Percentiles rank a stretch among this genome's conserved stretches.
Evolutionary conservation across 108 stramenopile genomes (phyloP).

Genomic region (Schizochytrium sp.): DNA sequence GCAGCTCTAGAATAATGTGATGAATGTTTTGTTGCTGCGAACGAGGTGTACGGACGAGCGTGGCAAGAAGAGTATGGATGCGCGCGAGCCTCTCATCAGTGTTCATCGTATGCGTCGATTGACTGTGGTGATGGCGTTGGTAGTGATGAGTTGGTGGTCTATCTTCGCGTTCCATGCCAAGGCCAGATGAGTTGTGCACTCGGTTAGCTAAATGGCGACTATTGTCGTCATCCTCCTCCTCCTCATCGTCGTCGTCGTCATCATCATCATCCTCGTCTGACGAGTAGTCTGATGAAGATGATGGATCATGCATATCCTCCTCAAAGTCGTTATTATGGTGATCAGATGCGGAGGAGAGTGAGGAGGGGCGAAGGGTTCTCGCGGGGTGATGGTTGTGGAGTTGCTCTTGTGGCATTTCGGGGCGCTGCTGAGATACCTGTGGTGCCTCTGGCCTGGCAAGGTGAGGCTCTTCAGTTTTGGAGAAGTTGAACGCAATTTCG

Average conservation of each 20-base stretch:
- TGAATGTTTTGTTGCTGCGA: slow-evolving; percentile 35
- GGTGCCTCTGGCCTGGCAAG: slow-evolving; percentile 8
- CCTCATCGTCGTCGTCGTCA: slow-evolving; percentile 22
- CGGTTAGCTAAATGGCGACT: too few species aligned
- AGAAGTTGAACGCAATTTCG: slow-evolving; percentile 54
- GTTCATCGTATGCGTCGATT: too few species aligned
- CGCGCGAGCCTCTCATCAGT: not conserved
- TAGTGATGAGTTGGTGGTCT: too few species aligned
- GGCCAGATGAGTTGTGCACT: too few species aligned
- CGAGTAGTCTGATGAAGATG: not conserved
- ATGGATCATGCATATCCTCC: not conserved
- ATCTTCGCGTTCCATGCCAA: too few species aligned
- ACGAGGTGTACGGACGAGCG: slow-evolving; percentile 33
- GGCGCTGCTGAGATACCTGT: not conserved
- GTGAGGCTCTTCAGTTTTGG: slow-evolving; percentile 19
- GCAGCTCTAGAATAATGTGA: not conserved
- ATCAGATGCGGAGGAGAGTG: too few species aligned
- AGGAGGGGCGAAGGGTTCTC: too few species aligned
- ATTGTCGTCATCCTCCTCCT: too few species aligned
- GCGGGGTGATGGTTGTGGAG: not conserved
- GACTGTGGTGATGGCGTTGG: too few species aligned
- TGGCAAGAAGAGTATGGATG: not conserved
- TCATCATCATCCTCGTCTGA: slow-evolving; percentile 26
- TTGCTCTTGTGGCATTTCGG: slow-evolving; percentile 39
- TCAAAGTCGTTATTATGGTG: not conserved